Evolutionary conservation across 225 moss, liverwort and hornwort genomes (phyloP).

Genomic region (Sphagnum tenellum): DNA sequence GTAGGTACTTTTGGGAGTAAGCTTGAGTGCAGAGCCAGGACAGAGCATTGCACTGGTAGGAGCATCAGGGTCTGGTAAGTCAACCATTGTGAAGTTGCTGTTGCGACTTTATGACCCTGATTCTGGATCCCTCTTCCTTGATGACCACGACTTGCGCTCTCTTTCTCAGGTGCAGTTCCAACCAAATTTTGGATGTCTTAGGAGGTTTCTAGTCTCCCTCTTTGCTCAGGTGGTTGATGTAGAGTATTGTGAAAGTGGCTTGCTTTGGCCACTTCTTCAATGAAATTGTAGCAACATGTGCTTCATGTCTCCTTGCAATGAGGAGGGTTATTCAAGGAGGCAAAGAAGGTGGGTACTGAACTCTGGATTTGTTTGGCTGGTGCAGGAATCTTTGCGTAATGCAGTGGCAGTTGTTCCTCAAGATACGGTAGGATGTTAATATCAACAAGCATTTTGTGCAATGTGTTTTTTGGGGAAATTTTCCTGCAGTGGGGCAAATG

Average conservation of each 20-base stretch:
- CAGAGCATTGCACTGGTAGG: constrained; percentile 93
- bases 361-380: constrained; percentile 18
- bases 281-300: no score
- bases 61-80: constrained; percentile 90
- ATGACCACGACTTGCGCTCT: constrained; percentile 69
- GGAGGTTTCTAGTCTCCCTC: no score
- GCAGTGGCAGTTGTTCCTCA: constrained; percentile 94
- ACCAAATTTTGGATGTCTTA: no score
- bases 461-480: no score
- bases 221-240: no score
- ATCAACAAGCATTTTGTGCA: no score
- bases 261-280: no score
- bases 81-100: constrained; percentile 85
- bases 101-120: constrained; percentile 87
- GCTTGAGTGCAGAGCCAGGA: constrained; percentile 71
- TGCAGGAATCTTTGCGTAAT: constrained; percentile 74
- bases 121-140: constrained; percentile 56
- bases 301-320: no score
- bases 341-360: not conserved
- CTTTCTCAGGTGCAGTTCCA: constrained; percentile 55
- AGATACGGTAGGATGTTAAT: constrained; percentile 61
- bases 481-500: not conserved
- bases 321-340: no score
- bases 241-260: no score
- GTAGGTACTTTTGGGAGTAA: constrained; percentile 80